These are phyloP conservation scores for Populus trichocarpa DNA, from an alignment of 441 rosid species.

Conservation along the genomic window DNA sequence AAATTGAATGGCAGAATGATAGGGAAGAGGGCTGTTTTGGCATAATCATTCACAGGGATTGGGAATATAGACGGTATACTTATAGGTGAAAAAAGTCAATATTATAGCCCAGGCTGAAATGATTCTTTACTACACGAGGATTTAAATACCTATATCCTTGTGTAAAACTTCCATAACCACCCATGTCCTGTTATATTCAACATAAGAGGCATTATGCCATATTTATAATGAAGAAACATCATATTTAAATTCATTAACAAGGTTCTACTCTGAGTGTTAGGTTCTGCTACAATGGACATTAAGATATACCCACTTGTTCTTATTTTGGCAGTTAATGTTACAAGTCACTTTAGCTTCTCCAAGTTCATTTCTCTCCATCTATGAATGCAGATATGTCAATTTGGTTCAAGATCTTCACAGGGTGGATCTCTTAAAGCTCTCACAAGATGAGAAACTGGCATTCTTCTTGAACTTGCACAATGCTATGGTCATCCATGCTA, in stretches of 20 bases:
- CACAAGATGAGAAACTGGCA: conserved; percentile 56
- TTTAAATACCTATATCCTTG: not conserved
- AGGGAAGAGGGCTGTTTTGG: not conserved
- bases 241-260: not conserved
- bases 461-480: conserved; percentile 84
- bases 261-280: not conserved
- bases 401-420: conserved; percentile 72
- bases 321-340: not conserved
- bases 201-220: not conserved
- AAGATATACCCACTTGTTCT: not conserved
- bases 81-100: not conserved
- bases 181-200: not conserved
- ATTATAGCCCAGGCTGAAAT: not conserved
- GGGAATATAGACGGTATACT: not conserved
- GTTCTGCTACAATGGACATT: not conserved
- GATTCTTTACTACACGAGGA: not conserved
- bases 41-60: not conserved
- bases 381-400: conserved; percentile 57
- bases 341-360: not conserved
- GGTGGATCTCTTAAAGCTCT: conserved; percentile 48
- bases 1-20: not conserved
- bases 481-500: conserved; percentile 90
- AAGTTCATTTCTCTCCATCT: not conserved
- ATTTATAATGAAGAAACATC: not conserved
- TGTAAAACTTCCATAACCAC: not conserved